A percentile compares a stretch with the other conserved stretches of the same genome.
phyloP scores from a whole-genome alignment of 2,329 filamentous ascomycete species.

The Mariannaea elegans region DNA sequence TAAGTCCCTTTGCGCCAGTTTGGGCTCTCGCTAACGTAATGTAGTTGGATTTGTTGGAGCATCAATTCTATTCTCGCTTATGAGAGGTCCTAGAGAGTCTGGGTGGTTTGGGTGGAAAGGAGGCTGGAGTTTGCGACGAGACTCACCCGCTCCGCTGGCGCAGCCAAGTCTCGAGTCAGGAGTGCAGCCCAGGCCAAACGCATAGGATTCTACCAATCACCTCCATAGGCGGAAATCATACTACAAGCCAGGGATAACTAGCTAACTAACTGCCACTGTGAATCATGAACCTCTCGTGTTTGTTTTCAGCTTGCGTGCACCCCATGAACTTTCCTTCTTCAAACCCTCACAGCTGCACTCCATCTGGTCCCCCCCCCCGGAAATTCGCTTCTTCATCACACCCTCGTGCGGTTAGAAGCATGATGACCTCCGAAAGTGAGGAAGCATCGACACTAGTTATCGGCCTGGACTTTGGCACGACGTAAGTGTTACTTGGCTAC shows the following conservation, averaged over 20 bases:
- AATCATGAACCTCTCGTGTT: background rate
- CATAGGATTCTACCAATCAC: background rate
- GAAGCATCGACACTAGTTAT: constrained; percentile 40
- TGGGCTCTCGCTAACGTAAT: background rate
- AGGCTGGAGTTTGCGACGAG: constrained; percentile 37
- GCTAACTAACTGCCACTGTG: background rate
- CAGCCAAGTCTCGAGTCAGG: constrained; percentile 21
- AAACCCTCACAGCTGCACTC: background rate
- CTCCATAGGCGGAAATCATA: background rate
- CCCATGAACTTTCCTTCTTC: background rate
- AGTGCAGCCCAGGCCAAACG: background rate
- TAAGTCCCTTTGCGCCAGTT: background rate
- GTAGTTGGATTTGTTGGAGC: constrained; percentile 38
- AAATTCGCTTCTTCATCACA: no score
- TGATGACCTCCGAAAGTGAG: background rate
- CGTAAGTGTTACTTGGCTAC: constrained; percentile 39
- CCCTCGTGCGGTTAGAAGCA: background rate
- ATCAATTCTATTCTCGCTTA: constrained; percentile 41
- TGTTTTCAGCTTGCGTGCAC: background rate
- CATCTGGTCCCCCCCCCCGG: background rate
- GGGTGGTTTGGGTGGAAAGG: constrained; percentile 47
- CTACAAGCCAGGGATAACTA: background rate
- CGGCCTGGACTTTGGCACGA: constrained; percentile 58
- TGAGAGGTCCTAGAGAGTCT: constrained; percentile 42
- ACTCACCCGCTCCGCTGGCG: constrained; percentile 5